Evolutionary conservation across 2,329 filamentous ascomycete species (phyloP), one percentile per base, ranked within the genome.

Genomic region (Zymoseptoria passerinii): DNA sequence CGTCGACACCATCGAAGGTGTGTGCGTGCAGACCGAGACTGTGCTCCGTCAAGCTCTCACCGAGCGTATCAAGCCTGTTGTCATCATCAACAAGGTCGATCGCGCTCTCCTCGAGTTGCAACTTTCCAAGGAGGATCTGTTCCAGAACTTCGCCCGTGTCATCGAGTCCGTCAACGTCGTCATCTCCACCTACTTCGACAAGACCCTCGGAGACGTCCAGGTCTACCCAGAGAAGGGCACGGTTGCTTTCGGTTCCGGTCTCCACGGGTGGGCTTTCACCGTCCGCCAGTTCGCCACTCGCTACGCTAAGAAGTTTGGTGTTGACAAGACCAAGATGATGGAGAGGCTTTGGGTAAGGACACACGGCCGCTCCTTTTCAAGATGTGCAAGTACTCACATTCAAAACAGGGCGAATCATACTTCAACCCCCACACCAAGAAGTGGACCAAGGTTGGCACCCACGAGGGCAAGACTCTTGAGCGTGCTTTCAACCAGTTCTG

Each of bases 341-440:
- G 90, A 96, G 83, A 91, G 94, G 87, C 90, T 99, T 70, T 99
- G 94, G 94, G 87, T 90, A 80, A 78, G 85, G 85, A 73, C 63
- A n/a, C n/a, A 18, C 4, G 0, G 20, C 18, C 18, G n/a, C 6
- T 27, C 23, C 18, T 57, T 28, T 9, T 58, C 35, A 44, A n/a
- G 35, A 44, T 44, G 20, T 19, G 49, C 49, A 27, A 52, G n/a
- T 10, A 51, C 65, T 68, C 55, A 69, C 62, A 59, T n/a, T 7
- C 28, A 23, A 49, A 23, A 28, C 56, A 83, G 80, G 94, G 94
- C 70, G 94, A 99, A 87, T 96, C 91, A 85, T 99, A 85, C 86
- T 99, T 99, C 89, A 97, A 99, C 86, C 90, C 94, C 71, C 85
- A 90, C 81, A 99, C 94, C 83, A 99, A 97, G 90, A 99, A 99